Conservation (phyloP, 225 moss, liverwort and hornwort genomes). For the Climacium dendroides region DNA sequence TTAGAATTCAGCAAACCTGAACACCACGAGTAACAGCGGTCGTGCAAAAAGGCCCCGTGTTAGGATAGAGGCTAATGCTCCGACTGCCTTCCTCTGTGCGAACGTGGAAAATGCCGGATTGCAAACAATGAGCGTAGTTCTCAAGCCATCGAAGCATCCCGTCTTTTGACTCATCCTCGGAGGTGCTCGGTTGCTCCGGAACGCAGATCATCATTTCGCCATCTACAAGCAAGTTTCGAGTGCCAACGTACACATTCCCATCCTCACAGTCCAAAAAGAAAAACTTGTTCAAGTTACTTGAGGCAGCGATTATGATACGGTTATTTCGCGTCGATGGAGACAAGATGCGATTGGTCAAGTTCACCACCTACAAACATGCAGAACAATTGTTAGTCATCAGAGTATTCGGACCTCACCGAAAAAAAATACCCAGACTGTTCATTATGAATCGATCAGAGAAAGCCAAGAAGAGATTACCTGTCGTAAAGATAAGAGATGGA, state of each 20-base stretch:
- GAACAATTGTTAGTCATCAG: neutral
- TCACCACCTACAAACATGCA: constrained; percentile 36
- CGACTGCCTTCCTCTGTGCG: constrained; percentile 56
- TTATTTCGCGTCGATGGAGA: neutral
- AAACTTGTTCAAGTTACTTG: constrained; percentile 49
- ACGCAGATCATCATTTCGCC: constrained; percentile 90
- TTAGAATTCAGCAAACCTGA: constrained; percentile 37
- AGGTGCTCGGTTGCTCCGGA: constrained; percentile 32
- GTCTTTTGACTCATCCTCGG: constrained; percentile 38
- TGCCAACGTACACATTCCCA: constrained; percentile 71
- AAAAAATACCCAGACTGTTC: neutral
- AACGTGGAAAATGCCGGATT: constrained; percentile 54
- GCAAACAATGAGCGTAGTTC: constrained; percentile 46
- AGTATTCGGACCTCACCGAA: neutral
- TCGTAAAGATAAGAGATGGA: constrained; percentile 57
- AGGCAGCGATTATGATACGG: constrained; percentile 65
- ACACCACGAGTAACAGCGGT: constrained; percentile 59
- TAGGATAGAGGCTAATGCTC: constrained; percentile 78
- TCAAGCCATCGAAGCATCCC: constrained; percentile 92
- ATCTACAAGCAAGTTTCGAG: constrained; percentile 35
- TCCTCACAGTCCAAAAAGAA: constrained; percentile 82
- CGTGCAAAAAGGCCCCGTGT: constrained; percentile 47
- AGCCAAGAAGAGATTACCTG: constrained; percentile 7
- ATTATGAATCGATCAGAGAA: neutral
- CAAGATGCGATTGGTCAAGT: constrained; percentile 28